Percentiles rank a stretch among this genome's conserved stretches.
phyloP scores from a whole-genome alignment of 805 yeast species.

The Ogataea polymorpha region DNA sequence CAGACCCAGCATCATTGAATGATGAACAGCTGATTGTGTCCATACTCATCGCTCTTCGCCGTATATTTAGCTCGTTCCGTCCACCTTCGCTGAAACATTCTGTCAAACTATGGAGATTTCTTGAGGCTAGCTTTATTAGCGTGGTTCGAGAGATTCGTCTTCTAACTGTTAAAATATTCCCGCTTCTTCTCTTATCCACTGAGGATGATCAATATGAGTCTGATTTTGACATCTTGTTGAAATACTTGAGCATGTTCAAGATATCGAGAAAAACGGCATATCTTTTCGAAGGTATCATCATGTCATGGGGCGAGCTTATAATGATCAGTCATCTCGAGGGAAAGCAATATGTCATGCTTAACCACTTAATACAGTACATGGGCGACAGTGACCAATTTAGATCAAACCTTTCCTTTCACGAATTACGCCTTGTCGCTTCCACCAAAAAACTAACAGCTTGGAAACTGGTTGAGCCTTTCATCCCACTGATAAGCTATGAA shows the following conservation, averaged over 20 bases:
- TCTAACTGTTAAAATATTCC: constrained; percentile 49
- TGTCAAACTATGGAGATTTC: constrained; percentile 36
- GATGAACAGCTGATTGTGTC: constrained; percentile 37
- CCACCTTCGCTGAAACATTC: constrained; percentile 40
- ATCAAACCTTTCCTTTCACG: constrained; percentile 65
- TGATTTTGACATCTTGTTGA: constrained; percentile 44
- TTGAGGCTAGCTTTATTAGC: constrained; percentile 39
- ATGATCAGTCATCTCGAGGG: constrained; percentile 59
- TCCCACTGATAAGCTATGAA: constrained; percentile 66
- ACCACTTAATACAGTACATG: constrained; percentile 62
- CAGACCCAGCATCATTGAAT: constrained; percentile 18
- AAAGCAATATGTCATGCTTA: constrained; percentile 59
- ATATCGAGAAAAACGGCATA: constrained; percentile 34
- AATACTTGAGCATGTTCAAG: constrained; percentile 40
- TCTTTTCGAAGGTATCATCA: constrained; percentile 56
- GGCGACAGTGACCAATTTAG: constrained; percentile 64
- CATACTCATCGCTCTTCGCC: constrained; percentile 43
- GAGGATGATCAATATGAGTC: constrained; percentile 39
- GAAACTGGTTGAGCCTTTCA: constrained; percentile 73
- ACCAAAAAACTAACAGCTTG: constrained; percentile 64
- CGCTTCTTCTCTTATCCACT: constrained; percentile 45
- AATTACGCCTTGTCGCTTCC: constrained; percentile 55
- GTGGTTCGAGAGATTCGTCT: constrained; percentile 55
- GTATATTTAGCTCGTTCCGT: constrained; percentile 50
- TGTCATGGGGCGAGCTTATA: constrained; percentile 65